Conservation (phyloP, 2,329 filamentous ascomycete species). For the Leptographium flavum region DNA sequence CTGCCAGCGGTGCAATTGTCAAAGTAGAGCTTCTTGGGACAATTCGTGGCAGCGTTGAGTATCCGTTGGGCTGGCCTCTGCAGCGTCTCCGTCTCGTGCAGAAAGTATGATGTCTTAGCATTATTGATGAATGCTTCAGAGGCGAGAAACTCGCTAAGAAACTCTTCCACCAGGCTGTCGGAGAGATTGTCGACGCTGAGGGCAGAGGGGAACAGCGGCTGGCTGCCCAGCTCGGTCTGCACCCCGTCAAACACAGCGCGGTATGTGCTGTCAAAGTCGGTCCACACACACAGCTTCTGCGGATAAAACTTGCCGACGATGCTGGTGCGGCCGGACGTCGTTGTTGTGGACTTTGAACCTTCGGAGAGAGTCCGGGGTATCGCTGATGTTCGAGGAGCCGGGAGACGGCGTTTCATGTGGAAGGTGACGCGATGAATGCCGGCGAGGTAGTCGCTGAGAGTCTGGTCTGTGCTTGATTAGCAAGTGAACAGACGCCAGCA, state of each 20-base stretch:
- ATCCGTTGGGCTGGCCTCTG: slow-evolving; percentile 4
- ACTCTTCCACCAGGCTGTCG: not conserved
- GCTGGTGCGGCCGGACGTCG: slow-evolving; percentile 5
- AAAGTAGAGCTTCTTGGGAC: slow-evolving; percentile 2
- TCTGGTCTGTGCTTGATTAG: not conserved
- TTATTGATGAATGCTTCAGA: slow-evolving; percentile 4
- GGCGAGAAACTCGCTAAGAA: not conserved
- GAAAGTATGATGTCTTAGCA: slow-evolving; percentile 1
- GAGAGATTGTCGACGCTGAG: not conserved
- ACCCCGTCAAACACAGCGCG: slow-evolving; percentile 1
- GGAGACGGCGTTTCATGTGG: not conserved
- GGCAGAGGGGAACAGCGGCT: slow-evolving; percentile 1
- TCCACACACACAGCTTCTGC: slow-evolving; percentile 1
- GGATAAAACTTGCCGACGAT: slow-evolving; percentile 6
- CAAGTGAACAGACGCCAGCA: not conserved
- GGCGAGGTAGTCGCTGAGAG: slow-evolving; percentile 1
- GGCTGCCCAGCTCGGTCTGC: not conserved
- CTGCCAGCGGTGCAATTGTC: slow-evolving; percentile 2
- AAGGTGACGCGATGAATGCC: slow-evolving; percentile 1
- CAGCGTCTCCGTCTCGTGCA: slow-evolving; percentile 1
- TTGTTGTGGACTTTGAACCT: slow-evolving; percentile 1
- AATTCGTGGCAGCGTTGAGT: slow-evolving; percentile 1
- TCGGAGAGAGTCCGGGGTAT: slow-evolving; percentile 3
- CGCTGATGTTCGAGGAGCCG: not conserved
- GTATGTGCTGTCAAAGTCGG: not conserved